Conservation (phyloP, 2,329 filamentous ascomycete species). For the Orbilia quercus region DNA sequence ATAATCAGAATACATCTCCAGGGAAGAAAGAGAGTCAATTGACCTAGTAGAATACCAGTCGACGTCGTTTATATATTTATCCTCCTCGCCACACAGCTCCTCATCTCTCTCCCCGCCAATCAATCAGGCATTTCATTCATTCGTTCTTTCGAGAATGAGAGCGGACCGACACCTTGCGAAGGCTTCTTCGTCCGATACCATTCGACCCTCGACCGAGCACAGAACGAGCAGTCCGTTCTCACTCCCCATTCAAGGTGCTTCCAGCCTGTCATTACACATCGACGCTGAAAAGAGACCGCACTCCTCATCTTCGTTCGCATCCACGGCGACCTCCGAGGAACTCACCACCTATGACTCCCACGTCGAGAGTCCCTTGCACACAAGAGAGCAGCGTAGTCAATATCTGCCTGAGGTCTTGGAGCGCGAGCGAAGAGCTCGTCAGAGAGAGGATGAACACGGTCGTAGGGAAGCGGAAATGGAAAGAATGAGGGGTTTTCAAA, state of each 20-base stretch:
- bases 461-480: conserved; percentile 39
- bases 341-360: conserved; percentile 49
- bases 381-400: conserved; percentile 54
- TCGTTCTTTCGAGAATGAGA: conserved; percentile 55
- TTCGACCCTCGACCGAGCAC: conserved; percentile 26
- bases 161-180: conserved; percentile 50
- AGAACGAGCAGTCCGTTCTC: conserved; percentile 33
- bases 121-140: conserved; percentile 14
- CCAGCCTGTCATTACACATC: conserved; percentile 27
- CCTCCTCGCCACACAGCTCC: conserved; percentile 2
- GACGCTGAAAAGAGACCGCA: conserved; percentile 39
- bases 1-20: neutral
- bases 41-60: conserved; percentile 25
- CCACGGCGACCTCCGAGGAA: conserved; percentile 35
- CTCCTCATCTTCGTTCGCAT: conserved; percentile 49
- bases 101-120: conserved; percentile 17
- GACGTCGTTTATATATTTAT: conserved; percentile 26
- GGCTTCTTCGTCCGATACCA: conserved; percentile 51
- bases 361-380: conserved; percentile 48
- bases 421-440: conserved; percentile 51
- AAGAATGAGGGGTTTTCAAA: conserved; percentile 41
- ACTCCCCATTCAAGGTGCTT: conserved; percentile 25
- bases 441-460: conserved; percentile 49
- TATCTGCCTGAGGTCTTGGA: conserved; percentile 55
- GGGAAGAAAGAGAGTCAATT: conserved; percentile 15